Percentiles rank a stretch among this genome's conserved stretches.
phyloP scores from a whole-genome alignment of 139 green algal species.

The Volvox reticuliferus region DNA sequence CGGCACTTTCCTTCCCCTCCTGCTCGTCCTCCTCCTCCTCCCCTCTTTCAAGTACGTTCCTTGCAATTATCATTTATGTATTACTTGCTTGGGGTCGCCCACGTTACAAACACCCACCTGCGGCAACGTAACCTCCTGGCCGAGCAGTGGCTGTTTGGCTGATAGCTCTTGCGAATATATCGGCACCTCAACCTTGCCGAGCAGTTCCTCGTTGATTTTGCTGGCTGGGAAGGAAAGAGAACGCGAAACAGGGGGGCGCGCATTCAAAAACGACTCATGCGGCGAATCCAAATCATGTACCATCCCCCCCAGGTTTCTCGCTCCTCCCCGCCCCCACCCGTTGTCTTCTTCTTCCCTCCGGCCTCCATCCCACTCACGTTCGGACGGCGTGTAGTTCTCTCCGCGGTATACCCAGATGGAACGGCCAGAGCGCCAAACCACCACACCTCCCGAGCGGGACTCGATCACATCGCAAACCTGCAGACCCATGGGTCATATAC shows the following conservation, averaged over 20 bases:
- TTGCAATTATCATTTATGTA: too few species aligned
- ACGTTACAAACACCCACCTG: not conserved
- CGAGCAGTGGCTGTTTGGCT: not conserved
- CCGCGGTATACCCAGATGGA: slow-evolving; percentile 32
- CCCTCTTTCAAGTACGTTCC: too few species aligned
- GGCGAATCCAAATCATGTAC: too few species aligned
- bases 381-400: not conserved
- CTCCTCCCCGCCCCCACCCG: not conserved
- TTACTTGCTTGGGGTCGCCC: too few species aligned
- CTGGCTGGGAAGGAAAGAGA: not conserved
- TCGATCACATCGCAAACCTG: slow-evolving; percentile 10
- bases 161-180: not conserved
- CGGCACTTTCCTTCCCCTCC: too few species aligned
- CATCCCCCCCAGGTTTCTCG: not conserved
- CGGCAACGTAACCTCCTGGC: not conserved
- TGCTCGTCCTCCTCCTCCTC: too few species aligned
- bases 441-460: not conserved
- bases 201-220: not conserved
- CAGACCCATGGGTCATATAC: not conserved
- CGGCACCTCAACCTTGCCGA: not conserved
- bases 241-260: too few species aligned
- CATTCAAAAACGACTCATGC: too few species aligned
- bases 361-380: slow-evolving; percentile 6
- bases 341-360: not conserved
- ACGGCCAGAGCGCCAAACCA: slow-evolving; percentile 19